Conservation (phyloP, 305 asterid species). For the Solanum hybrid region DNA sequence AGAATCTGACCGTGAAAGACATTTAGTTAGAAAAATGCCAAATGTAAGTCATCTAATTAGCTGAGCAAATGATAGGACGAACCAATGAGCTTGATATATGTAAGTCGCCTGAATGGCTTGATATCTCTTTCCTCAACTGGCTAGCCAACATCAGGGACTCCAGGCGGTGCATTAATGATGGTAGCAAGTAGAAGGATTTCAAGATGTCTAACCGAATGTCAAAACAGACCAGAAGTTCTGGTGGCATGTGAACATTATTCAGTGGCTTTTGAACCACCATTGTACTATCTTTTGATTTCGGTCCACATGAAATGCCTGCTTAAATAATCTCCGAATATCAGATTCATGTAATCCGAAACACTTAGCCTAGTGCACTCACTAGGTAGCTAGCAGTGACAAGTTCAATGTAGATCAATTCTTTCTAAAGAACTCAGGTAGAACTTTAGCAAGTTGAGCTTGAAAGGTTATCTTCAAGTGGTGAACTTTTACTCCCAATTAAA, state of each 20-base stretch:
- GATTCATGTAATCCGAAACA: slow-evolving; percentile 5
- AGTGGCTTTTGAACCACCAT: slow-evolving; percentile 32
- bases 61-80: slow-evolving; percentile 9
- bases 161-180: slow-evolving; percentile 84
- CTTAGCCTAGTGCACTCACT: neutral
- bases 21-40: slow-evolving; percentile 2
- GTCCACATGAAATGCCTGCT: slow-evolving; percentile 27
- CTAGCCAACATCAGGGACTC: slow-evolving; percentile 90
- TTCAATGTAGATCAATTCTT: neutral
- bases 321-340: neutral
- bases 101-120: slow-evolving; percentile 28
- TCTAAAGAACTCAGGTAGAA: neutral
- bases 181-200: slow-evolving; percentile 81
- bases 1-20: slow-evolving; percentile 45
- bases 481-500: neutral
- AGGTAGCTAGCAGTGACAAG: neutral
- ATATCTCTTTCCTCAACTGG: slow-evolving; percentile 70
- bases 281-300: slow-evolving; percentile 18
- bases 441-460: neutral
- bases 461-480: neutral
- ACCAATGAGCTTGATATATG: slow-evolving; percentile 70
- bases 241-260: slow-evolving; percentile 68
- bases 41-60: neutral
- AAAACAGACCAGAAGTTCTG: slow-evolving; percentile 73
- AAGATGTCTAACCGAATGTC: slow-evolving; percentile 48